These are phyloP conservation scores for Penicillium sp. DNA, from an alignment of 2,329 filamentous ascomycete species.

Conservation along the genomic window DNA sequence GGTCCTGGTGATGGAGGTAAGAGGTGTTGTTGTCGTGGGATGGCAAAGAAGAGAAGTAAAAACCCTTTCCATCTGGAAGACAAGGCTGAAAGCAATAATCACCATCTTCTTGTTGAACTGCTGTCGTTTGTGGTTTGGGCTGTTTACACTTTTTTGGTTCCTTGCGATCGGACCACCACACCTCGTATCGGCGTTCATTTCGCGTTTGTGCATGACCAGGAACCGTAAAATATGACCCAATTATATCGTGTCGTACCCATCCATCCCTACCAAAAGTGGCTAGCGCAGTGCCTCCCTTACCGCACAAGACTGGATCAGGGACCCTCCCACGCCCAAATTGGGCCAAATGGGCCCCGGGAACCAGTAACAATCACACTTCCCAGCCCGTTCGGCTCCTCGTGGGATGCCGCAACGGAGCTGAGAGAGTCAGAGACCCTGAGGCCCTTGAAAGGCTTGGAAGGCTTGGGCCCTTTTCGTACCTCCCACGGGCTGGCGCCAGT, in stretches of 20 bases:
- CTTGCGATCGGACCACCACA: not conserved
- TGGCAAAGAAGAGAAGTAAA: not conserved
- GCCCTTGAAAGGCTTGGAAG: too few relatives aligned
- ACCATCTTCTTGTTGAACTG: not conserved
- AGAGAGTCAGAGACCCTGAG: not conserved
- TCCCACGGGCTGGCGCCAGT: not conserved
- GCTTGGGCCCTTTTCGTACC: not conserved
- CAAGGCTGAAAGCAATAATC: not conserved
- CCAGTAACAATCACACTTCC: slow-evolving; percentile 10
- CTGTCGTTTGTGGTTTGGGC: too few relatives aligned
- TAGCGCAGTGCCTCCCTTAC: slow-evolving; percentile 6
- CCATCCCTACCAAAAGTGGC: slow-evolving; percentile 4
- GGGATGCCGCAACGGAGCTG: not conserved
- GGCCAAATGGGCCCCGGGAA: too few relatives aligned
- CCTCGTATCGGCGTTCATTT: slow-evolving; percentile 8
- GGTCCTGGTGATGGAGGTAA: not conserved
- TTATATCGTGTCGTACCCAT: not conserved
- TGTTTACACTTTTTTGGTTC: not conserved
- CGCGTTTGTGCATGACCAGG: slow-evolving; percentile 15
- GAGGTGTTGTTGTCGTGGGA: not conserved
- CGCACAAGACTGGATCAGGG: slow-evolving; percentile 14
- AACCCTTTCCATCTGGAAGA: not conserved
- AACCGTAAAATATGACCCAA: slow-evolving; percentile 15
- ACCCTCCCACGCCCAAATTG: not conserved
- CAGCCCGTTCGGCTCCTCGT: slow-evolving; percentile 4